Evolutionary conservation across 2,329 filamentous ascomycete species (phyloP).

Genomic region (Pyricularia pennisetigena): DNA sequence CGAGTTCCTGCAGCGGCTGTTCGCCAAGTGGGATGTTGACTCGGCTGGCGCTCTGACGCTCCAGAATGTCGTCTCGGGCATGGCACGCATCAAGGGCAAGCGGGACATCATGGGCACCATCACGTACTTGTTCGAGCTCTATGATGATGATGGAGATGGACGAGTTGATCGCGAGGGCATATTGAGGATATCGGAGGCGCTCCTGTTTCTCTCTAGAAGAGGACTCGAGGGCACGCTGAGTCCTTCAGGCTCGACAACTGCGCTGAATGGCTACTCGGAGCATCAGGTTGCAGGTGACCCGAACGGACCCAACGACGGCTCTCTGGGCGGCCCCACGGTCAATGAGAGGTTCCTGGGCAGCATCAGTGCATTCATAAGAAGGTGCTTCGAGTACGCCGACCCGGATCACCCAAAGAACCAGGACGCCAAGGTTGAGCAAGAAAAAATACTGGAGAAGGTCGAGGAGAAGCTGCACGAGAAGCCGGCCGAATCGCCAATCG

Average conservation of each 20-base stretch:
- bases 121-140: slow-evolving; percentile 94
- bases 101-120: slow-evolving; percentile 97
- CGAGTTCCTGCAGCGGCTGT: slow-evolving; percentile 85
- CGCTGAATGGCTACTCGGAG: slow-evolving; percentile 34
- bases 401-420: slow-evolving; percentile 67
- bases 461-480: slow-evolving; percentile 18
- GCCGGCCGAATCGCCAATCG: slow-evolving; percentile 2
- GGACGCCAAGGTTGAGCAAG: slow-evolving; percentile 14
- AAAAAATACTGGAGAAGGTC: slow-evolving; percentile 1
- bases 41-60: slow-evolving; percentile 69
- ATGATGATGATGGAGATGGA: slow-evolving; percentile 86
- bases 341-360: slow-evolving; percentile 88
- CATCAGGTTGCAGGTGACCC: slow-evolving; percentile 8
- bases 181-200: slow-evolving; percentile 82
- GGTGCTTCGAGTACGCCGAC: slow-evolving; percentile 97
- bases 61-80: slow-evolving; percentile 83
- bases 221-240: slow-evolving; percentile 70
- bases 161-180: slow-evolving; percentile 94
- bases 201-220: slow-evolving; percentile 83
- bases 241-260: slow-evolving; percentile 49
- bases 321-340: slow-evolving; percentile 39
- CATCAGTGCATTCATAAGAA: slow-evolving; percentile 88
- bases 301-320: slow-evolving; percentile 2
- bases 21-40: slow-evolving; percentile 79
- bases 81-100: slow-evolving; percentile 86